Conservation (phyloP, 2,329 filamentous ascomycete genomes). For the Neopestalotiopsis clavispora region DNA sequence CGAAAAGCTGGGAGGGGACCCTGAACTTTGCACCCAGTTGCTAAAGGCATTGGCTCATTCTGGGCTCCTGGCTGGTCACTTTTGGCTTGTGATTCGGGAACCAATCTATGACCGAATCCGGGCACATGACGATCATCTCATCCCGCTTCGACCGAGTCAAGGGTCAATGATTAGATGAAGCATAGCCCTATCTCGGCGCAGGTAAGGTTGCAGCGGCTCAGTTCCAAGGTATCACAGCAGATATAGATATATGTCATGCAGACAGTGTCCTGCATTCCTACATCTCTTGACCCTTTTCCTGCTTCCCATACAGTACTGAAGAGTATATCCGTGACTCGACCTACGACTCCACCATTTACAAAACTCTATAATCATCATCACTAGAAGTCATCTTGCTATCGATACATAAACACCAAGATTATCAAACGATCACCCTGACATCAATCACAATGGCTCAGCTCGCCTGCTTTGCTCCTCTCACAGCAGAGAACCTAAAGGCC, state of each 20-base stretch:
- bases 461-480: background rate
- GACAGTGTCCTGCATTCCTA: background rate
- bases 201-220: background rate
- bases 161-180: background rate
- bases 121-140: background rate
- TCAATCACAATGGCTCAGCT: conserved; percentile 3
- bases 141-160: background rate
- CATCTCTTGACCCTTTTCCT: background rate
- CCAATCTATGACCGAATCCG: conserved; percentile 4
- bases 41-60: background rate
- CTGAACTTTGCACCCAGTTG: background rate
- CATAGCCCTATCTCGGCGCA: conserved; percentile 1
- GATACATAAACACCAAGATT: background rate
- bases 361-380: background rate
- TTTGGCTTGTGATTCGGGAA: conserved; percentile 1
- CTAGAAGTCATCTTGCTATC: background rate
- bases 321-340: background rate
- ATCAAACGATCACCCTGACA: background rate
- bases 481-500: conserved; percentile 15
- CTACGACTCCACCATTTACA: background rate
- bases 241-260: background rate
- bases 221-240: background rate
- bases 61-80: too few relatives aligned
- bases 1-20: background rate
- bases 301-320: background rate